Percentiles rank a stretch among this genome's conserved stretches.
Conservation (phyloP, 2,329 filamentous ascomycete species). For the Cordyceps militaris region DNA sequence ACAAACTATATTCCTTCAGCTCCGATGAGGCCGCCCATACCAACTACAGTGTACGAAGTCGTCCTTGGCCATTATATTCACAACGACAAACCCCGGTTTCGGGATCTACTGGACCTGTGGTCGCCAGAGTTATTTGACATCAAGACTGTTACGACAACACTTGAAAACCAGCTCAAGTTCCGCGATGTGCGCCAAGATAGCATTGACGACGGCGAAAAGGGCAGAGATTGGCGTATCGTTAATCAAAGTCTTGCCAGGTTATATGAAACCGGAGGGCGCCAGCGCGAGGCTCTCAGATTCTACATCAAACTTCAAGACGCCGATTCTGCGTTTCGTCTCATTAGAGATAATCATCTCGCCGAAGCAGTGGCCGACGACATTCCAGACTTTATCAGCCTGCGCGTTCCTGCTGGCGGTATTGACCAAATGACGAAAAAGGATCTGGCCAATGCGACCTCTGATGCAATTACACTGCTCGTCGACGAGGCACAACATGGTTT, state of each 20-base stretch:
- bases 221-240: constrained; percentile 83
- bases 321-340: constrained; percentile 78
- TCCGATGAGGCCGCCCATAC: constrained; percentile 70
- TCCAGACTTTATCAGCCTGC: constrained; percentile 75
- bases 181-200: constrained; percentile 70
- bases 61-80: constrained; percentile 84
- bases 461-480: constrained; percentile 80
- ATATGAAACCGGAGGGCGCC: constrained; percentile 72
- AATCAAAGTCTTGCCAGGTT: constrained; percentile 79
- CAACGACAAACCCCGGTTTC: constrained; percentile 66
- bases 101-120: constrained; percentile 76
- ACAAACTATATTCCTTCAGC: constrained; percentile 72
- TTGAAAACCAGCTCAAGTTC: constrained; percentile 76
- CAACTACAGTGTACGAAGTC: constrained; percentile 78
- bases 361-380: constrained; percentile 88
- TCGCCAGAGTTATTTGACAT: constrained; percentile 77
- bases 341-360: constrained; percentile 82
- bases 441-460: constrained; percentile 70
- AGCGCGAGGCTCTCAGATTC: constrained; percentile 76
- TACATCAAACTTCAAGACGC: constrained; percentile 91
- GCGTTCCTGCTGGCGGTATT: constrained; percentile 67
- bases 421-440: constrained; percentile 60
- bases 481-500: constrained; percentile 87
- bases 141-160: constrained; percentile 63
- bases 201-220: constrained; percentile 63